These are phyloP conservation scores for Kluyveromyces marxianus DNA, from an alignment of 1,139 yeast species.

Conservation along the genomic window DNA sequence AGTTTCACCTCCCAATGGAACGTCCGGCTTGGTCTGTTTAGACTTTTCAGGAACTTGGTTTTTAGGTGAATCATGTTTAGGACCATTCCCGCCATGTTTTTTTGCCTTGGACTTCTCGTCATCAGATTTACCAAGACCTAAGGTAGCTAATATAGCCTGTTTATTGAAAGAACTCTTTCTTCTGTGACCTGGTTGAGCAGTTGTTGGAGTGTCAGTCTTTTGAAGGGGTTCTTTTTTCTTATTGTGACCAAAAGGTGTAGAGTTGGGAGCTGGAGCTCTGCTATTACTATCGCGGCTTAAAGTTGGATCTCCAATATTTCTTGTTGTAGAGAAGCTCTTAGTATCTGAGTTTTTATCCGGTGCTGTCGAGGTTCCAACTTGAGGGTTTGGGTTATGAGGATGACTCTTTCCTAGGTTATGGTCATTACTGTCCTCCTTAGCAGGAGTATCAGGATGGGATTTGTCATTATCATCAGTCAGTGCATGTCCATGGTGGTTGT, in stretches of 20 bases:
- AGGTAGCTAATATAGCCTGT: conserved; percentile 1
- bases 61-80: background rate
- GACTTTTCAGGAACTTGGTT: background rate
- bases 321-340: conserved; percentile 1
- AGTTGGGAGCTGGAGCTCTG: background rate
- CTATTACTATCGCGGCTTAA: background rate
- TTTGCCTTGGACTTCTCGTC: background rate
- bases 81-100: background rate
- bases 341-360: background rate
- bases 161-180: conserved; percentile 3
- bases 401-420: background rate
- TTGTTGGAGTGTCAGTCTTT: background rate
- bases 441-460: background rate
- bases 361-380: background rate
- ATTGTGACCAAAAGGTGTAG: background rate
- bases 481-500: background rate
- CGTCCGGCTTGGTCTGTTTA: too few species aligned
- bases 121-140: conserved; percentile 1
- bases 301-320: conserved; percentile 1
- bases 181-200: background rate
- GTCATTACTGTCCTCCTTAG: background rate
- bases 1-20: too few species aligned
- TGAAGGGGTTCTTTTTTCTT: background rate
- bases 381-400: background rate
- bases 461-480: too few species aligned